Evolutionary conservation across 441 rosid genomes (phyloP).

Genomic region (Rhodomyrtus psidioides): DNA sequence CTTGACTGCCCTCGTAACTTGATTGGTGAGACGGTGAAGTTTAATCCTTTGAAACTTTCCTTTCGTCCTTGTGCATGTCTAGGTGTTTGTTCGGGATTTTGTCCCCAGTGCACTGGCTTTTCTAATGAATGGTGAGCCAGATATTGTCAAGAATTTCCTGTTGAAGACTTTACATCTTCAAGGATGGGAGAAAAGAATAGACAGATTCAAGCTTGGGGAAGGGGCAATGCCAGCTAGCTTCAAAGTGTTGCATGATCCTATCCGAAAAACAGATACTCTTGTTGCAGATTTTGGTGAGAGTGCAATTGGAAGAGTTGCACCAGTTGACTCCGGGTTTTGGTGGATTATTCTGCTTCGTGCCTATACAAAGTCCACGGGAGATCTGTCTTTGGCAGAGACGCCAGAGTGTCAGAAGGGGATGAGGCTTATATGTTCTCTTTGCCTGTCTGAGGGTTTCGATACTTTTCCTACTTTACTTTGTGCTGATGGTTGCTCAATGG

Average conservation of each 20-base stretch:
- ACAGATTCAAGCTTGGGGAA: slow-evolving; percentile 13
- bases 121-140: slow-evolving; percentile 15
- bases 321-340: slow-evolving; percentile 16
- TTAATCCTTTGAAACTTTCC: neutral
- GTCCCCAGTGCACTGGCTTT: slow-evolving; percentile 19
- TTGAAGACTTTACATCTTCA: slow-evolving; percentile 12
- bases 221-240: slow-evolving; percentile 19
- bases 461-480: slow-evolving; percentile 15
- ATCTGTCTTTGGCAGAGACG: slow-evolving; percentile 11
- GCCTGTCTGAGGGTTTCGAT: slow-evolving; percentile 16
- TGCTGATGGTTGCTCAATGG: slow-evolving; percentile 18
- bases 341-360: slow-evolving; percentile 19
- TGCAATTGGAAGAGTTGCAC: slow-evolving; percentile 15
- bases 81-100: slow-evolving; percentile 13
- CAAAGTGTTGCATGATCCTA: slow-evolving; percentile 14
- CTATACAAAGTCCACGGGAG: slow-evolving; percentile 12
- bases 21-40: neutral
- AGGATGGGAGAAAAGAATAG: slow-evolving; percentile 16
- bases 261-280: slow-evolving; percentile 7
- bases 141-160: slow-evolving; percentile 11
- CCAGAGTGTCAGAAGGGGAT: slow-evolving; percentile 15
- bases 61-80: neutral
- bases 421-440: slow-evolving; percentile 15
- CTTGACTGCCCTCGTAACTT: neutral
- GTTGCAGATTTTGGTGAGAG: slow-evolving; percentile 17